phyloP scores from a whole-genome alignment of 2,329 filamentous ascomycete species.

The Cercospora janseana region DNA sequence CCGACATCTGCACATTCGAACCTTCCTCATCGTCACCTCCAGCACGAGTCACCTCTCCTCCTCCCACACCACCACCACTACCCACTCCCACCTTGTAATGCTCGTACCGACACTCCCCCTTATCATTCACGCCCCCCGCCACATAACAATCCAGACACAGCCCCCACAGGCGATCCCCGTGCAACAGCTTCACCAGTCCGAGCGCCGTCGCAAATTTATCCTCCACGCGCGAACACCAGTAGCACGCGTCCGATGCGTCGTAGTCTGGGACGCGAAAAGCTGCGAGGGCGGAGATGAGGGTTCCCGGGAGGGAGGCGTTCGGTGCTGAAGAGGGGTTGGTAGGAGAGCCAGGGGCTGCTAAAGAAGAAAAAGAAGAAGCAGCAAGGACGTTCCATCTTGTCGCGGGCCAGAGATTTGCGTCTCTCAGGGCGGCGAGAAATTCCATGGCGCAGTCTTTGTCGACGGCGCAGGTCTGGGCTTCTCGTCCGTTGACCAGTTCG shows the following conservation, averaged over 20 bases:
- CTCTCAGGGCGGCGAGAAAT: slow-evolving; percentile 31
- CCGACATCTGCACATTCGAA: no score
- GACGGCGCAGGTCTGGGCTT: background rate
- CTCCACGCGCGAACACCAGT: slow-evolving; percentile 32
- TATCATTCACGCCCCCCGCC: slow-evolving; percentile 17
- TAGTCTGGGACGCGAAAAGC: slow-evolving; percentile 31
- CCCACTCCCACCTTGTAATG: slow-evolving; percentile 26
- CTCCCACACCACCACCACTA: background rate
- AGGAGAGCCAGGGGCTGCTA: no score
- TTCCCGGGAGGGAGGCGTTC: background rate
- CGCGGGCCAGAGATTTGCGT: slow-evolving; percentile 33
- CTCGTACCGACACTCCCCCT: slow-evolving; percentile 31
- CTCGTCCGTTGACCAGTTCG: slow-evolving; percentile 15
- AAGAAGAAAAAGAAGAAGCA: no score
- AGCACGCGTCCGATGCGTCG: slow-evolving; percentile 32
- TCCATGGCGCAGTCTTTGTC: slow-evolving; percentile 27
- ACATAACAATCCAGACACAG: slow-evolving; percentile 36
- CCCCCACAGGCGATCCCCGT: slow-evolving; percentile 33
- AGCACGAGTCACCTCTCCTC: background rate
- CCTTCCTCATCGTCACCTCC: background rate
- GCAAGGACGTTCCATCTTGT: no score
- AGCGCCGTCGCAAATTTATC: slow-evolving; percentile 25
- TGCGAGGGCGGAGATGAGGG: slow-evolving; percentile 14
- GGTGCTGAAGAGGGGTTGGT: background rate
- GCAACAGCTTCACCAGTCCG: slow-evolving; percentile 25